Conservation (phyloP, 2,329 filamentous ascomycete genomes). For the Penicillium sp. region DNA sequence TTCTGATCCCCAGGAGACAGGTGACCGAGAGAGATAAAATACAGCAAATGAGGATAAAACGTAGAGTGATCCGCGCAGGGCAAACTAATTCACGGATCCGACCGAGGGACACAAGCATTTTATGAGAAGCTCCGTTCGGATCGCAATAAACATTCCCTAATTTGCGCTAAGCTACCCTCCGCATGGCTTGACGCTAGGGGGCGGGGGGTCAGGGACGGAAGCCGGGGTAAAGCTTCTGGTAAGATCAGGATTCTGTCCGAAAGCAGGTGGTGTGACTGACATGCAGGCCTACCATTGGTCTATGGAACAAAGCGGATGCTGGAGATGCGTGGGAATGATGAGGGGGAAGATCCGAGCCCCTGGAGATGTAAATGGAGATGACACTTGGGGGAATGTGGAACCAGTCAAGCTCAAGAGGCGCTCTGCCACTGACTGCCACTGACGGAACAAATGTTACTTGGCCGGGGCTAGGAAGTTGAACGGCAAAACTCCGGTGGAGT, state of each 20-base stretch:
- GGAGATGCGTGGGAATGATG: constrained; percentile 9
- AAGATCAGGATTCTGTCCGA: constrained; percentile 22
- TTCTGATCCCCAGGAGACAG: constrained; percentile 32
- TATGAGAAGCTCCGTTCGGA: constrained; percentile 20
- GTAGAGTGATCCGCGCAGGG: constrained; percentile 30
- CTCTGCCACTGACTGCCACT: constrained; percentile 15
- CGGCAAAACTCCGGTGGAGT: constrained; percentile 33
- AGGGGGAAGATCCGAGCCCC: constrained; percentile 22
- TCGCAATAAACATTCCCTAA: constrained; percentile 18
- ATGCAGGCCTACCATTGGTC: constrained; percentile 13
- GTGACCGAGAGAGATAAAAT: constrained; percentile 32
- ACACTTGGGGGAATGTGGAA: constrained; percentile 4
- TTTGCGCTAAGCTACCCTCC: constrained; percentile 16
- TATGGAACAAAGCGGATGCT: constrained; percentile 1
- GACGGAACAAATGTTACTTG: constrained; percentile 11
- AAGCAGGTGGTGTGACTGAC: constrained; percentile 16
- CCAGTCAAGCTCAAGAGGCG: constrained; percentile 24
- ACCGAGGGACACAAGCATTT: constrained; percentile 26
- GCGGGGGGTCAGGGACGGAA: constrained; percentile 14
- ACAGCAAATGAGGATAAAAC: constrained; percentile 31
- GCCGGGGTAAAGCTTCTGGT: constrained; percentile 21
- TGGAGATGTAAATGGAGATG: background rate
- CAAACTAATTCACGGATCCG: constrained; percentile 30
- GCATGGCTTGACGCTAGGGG: constrained; percentile 29
- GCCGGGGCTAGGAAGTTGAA: background rate